Conservation (phyloP, 208 protist genomes). For the Wallacemonas sp. region DNA sequence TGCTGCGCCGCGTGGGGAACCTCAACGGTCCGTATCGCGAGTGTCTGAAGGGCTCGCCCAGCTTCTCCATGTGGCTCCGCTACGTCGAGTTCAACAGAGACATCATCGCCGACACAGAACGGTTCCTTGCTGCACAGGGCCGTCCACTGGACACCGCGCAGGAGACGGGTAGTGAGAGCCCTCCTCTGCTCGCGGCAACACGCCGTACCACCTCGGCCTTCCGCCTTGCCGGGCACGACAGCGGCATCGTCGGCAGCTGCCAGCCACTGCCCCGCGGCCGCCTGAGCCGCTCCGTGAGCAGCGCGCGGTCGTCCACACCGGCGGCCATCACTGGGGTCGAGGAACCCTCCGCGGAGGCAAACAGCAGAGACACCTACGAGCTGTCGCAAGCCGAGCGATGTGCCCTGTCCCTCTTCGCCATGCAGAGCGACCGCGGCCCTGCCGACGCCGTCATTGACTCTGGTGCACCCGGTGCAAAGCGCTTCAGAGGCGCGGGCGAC, state of each 20-base stretch:
- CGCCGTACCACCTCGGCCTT: background rate
- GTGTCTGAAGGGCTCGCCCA: conserved; percentile 26
- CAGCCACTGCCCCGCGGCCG: background rate
- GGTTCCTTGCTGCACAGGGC: conserved; percentile 23
- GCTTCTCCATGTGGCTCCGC: conserved; percentile 44
- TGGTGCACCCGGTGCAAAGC: no score
- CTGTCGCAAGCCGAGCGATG: conserved; percentile 35
- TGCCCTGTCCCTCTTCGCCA: conserved; percentile 34
- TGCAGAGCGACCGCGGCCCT: conserved; percentile 18
- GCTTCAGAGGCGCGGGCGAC: background rate
- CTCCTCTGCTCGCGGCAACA: conserved; percentile 21
- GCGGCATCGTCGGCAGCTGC: background rate
- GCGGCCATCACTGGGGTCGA: background rate
- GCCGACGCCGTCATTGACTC: no score
- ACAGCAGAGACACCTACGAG: conserved; percentile 6
- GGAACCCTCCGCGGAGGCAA: background rate
- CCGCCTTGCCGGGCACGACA: background rate
- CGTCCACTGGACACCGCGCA: no score
- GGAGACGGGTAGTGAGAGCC: no score
- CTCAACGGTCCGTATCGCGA: conserved; percentile 61
- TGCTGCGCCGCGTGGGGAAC: conserved; percentile 28
- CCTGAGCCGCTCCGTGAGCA: background rate
- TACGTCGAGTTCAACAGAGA: conserved; percentile 24
- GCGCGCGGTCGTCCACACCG: background rate
- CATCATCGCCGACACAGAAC: conserved; percentile 35